Evolutionary conservation across 371 early-diverging fungal species (phyloP).

Genomic region (Apophysomyces elegans): DNA sequence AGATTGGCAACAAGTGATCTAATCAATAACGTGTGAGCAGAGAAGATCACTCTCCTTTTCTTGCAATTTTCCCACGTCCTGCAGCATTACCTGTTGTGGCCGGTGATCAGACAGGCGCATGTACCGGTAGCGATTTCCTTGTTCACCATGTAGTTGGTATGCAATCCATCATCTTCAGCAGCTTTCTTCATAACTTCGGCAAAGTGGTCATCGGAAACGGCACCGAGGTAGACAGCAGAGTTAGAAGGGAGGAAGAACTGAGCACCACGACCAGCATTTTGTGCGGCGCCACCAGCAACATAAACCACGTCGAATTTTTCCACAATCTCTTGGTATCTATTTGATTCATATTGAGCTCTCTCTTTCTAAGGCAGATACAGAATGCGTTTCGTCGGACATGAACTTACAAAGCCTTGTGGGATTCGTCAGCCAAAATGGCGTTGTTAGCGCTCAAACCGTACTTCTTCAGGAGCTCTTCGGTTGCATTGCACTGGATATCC

Average conservation of each 20-base stretch:
- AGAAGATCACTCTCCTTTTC: no score
- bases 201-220: slow-evolving; percentile 87
- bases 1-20: slow-evolving; percentile 91
- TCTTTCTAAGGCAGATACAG: not conserved
- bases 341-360: no score
- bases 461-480: slow-evolving; percentile 76
- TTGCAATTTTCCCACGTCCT: not conserved
- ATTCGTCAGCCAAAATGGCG: slow-evolving; percentile 90
- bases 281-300: slow-evolving; percentile 96
- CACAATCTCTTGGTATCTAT: slow-evolving; percentile 79
- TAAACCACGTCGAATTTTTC: slow-evolving; percentile 73
- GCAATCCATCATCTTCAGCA: slow-evolving; percentile 85
- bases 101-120: slow-evolving; percentile 94
- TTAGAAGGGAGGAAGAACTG: slow-evolving; percentile 88
- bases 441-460: slow-evolving; percentile 90
- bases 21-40: slow-evolving; percentile 11
- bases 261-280: slow-evolving; percentile 93
- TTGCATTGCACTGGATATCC: slow-evolving; percentile 89
- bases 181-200: slow-evolving; percentile 73
- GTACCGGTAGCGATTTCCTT: slow-evolving; percentile 85
- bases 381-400: not conserved
- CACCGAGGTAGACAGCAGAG: slow-evolving; percentile 89
- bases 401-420: slow-evolving; percentile 81
- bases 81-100: slow-evolving; percentile 71
- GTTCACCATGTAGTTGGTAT: slow-evolving; percentile 80